A percentile compares a stretch with the other conserved stretches of the same genome.
Conservation (phyloP, 768 basidiomycete genomes). For the Boletus reticulatus region DNA sequence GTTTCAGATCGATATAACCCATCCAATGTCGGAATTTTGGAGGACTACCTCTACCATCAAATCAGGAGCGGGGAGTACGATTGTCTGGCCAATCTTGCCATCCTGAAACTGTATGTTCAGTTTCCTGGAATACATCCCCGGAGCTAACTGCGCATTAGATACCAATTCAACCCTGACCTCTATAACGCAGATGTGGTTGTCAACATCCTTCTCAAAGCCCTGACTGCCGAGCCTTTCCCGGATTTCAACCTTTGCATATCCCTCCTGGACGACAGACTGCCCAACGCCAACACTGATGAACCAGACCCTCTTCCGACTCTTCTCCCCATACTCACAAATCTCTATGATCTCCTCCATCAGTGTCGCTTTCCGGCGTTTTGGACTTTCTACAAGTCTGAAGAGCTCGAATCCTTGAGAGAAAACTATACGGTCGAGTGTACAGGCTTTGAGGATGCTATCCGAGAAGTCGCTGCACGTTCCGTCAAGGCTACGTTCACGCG, state of each 20-base stretch:
- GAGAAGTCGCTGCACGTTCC: slow-evolving; percentile 73
- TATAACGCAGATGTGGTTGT: slow-evolving; percentile 92
- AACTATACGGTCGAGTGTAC: slow-evolving; percentile 83
- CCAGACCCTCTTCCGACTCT: slow-evolving; percentile 76
- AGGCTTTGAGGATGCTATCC: slow-evolving; percentile 82
- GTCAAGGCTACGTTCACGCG: slow-evolving; percentile 77
- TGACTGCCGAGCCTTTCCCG: slow-evolving; percentile 80
- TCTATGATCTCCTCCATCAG: slow-evolving; percentile 71
- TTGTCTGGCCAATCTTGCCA: slow-evolving; percentile 91
- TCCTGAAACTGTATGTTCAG: slow-evolving; percentile 75
- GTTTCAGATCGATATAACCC: slow-evolving; percentile 92
- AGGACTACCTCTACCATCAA: slow-evolving; percentile 96
- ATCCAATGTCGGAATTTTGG: slow-evolving; percentile 86
- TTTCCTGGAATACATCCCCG: not conserved
- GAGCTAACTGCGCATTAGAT: slow-evolving; percentile 44
- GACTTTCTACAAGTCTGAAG: slow-evolving; percentile 67
- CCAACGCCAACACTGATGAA: slow-evolving; percentile 61
- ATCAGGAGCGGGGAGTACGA: slow-evolving; percentile 91
- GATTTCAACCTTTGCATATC: slow-evolving; percentile 96
- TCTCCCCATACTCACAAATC: slow-evolving; percentile 63
- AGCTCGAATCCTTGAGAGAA: slow-evolving; percentile 69
- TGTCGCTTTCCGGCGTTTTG: slow-evolving; percentile 91
- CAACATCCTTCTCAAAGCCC: slow-evolving; percentile 91
- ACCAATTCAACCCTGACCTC: slow-evolving; percentile 94
- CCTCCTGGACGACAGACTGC: slow-evolving; percentile 75